Conservation (phyloP, 768 basidiomycete species). For the Pleurotus pulmonarius region DNA sequence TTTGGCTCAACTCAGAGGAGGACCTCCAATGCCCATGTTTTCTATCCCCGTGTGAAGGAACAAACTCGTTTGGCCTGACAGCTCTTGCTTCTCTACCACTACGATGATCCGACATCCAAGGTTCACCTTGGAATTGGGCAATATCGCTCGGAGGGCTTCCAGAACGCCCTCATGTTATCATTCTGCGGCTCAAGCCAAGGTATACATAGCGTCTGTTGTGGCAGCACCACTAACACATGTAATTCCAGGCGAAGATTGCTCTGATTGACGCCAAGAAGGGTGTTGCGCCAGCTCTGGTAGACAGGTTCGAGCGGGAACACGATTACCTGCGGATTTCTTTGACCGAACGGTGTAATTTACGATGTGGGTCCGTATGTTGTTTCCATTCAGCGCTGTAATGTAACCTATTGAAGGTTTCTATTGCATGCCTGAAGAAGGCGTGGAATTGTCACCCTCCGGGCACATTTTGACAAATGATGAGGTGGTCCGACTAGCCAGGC, state of each 20-base stretch:
- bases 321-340: constrained; percentile 87
- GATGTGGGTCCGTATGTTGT: constrained; percentile 48
- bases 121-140: neutral
- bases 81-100: neutral
- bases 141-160: neutral
- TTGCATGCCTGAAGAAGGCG: constrained; percentile 84
- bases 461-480: constrained; percentile 76
- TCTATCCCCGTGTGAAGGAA: constrained; percentile 1
- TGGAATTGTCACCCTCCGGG: constrained; percentile 66
- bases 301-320: constrained; percentile 65
- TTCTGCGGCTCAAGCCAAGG: constrained; percentile 15
- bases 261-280: constrained; percentile 44
- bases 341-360: constrained; percentile 84
- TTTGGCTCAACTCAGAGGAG: neutral
- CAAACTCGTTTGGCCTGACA: neutral
- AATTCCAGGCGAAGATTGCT: constrained; percentile 50
- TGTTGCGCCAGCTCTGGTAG: constrained; percentile 55
- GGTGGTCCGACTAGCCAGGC: constrained; percentile 61
- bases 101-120: constrained; percentile 1
- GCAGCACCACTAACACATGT: neutral
- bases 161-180: neutral
- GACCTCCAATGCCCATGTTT: neutral
- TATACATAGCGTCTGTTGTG: constrained; percentile 11
- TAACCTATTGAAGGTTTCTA: constrained; percentile 64
- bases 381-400: neutral